Conservation (phyloP, 2,329 filamentous ascomycete genomes). For the Exophiala dermatitidis region DNA sequence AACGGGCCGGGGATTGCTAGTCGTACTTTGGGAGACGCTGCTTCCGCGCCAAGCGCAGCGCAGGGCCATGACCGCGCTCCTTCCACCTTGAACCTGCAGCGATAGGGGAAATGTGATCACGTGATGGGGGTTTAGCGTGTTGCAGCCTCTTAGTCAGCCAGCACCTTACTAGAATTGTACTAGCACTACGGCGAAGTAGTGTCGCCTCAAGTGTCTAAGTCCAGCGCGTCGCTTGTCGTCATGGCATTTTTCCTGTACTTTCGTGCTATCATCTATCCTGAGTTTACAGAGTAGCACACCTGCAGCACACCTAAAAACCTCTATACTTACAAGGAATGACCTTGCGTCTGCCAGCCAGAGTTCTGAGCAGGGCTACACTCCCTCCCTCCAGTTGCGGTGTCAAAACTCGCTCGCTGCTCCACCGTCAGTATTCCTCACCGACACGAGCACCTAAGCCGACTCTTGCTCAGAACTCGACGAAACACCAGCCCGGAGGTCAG, state of each 20-base stretch:
- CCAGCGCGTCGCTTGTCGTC: slow-evolving; percentile 1
- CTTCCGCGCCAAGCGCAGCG: slow-evolving; percentile 5
- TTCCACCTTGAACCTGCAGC: not conserved
- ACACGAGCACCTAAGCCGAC: slow-evolving; percentile 4
- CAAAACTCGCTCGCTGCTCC: not conserved
- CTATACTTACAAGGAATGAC: slow-evolving; percentile 15
- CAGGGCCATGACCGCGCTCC: not conserved
- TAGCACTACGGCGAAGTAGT: not conserved
- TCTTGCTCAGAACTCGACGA: slow-evolving; percentile 1
- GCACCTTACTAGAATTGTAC: not conserved
- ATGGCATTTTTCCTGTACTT: slow-evolving; percentile 2
- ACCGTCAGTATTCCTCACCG: slow-evolving; percentile 13
- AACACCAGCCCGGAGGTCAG: slow-evolving; percentile 19
- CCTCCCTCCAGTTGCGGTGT: not conserved
- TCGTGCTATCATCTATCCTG: not conserved
- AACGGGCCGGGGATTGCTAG: slow-evolving; percentile 5
- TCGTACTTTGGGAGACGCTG: slow-evolving; percentile 2
- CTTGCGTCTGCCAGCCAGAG: not conserved
- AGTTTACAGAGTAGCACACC: not conserved
- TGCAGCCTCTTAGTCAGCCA: not conserved
- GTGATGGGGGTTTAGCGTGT: not conserved
- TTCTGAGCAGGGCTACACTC: slow-evolving; percentile 4
- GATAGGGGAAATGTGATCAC: not conserved
- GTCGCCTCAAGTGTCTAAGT: not conserved
- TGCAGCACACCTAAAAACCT: not conserved